Evolutionary conservation across 495 filamentous ascomycete species (phyloP).

Genomic region (Neurospora sp.): DNA sequence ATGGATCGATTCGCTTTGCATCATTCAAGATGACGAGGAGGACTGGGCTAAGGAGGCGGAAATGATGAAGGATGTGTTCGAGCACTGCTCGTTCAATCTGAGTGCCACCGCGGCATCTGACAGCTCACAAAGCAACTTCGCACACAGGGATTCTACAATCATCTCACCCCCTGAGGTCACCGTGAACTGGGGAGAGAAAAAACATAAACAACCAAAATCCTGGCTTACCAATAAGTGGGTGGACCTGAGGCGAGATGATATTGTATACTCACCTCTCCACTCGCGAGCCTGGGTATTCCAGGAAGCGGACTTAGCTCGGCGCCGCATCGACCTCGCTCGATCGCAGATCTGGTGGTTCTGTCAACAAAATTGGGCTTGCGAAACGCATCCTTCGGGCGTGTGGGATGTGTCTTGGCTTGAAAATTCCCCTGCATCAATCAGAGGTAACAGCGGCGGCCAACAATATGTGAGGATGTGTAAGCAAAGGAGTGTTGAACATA

Average conservation of each 20-base stretch:
- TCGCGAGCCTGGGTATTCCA: not conserved
- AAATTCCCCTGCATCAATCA: too few relatives aligned
- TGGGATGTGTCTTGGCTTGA: not conserved
- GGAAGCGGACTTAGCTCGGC: not conserved
- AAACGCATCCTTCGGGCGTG: not conserved
- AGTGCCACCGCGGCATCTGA: not conserved
- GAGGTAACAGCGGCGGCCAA: too few relatives aligned
- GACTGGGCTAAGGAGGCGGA: not conserved
- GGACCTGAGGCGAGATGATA: not conserved
- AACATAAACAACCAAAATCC: not conserved
- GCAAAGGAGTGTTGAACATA: not conserved
- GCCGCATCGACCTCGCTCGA: not conserved
- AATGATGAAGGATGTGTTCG: not conserved
- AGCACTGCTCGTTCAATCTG: not conserved
- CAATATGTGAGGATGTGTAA: not conserved
- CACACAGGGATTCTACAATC: not conserved
- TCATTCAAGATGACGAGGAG: not conserved
- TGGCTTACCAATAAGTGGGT: not conserved
- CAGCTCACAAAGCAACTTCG: not conserved
- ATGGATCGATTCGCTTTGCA: not conserved
- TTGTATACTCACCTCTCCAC: not conserved
- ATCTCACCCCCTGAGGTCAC: not conserved
- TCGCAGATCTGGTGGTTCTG: not conserved
- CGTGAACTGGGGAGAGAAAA: accelerated
- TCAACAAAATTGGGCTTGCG: not conserved